Evolutionary conservation across 2,329 filamentous ascomycete species (phyloP).

Genomic region (Fusarium brevicatenulatum): DNA sequence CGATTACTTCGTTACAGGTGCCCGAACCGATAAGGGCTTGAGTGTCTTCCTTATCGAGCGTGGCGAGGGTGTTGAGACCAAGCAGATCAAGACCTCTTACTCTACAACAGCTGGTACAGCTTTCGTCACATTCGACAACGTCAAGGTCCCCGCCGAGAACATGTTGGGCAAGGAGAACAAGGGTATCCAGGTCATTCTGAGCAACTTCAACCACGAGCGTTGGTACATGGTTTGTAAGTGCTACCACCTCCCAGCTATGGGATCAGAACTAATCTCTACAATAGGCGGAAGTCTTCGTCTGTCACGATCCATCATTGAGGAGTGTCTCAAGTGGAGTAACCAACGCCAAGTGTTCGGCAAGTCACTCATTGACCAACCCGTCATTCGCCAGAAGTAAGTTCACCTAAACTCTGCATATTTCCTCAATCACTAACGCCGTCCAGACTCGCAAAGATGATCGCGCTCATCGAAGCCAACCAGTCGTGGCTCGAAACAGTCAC

Average conservation of each 20-base stretch:
- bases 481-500: slow-evolving; percentile 87
- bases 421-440: neutral
- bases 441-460: slow-evolving; percentile 86
- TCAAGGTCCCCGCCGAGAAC: slow-evolving; percentile 83
- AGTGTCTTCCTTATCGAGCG: slow-evolving; percentile 80
- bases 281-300: slow-evolving; percentile 68
- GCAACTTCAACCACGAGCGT: slow-evolving; percentile 90
- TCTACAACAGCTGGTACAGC: slow-evolving; percentile 81
- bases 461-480: slow-evolving; percentile 82
- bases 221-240: slow-evolving; percentile 76
- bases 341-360: slow-evolving; percentile 88
- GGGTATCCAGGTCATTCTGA: slow-evolving; percentile 84
- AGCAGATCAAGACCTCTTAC: slow-evolving; percentile 83
- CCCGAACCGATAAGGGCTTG: slow-evolving; percentile 81
- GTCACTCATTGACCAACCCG: slow-evolving; percentile 82
- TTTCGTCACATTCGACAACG: slow-evolving; percentile 85
- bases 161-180: slow-evolving; percentile 85
- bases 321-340: slow-evolving; percentile 89
- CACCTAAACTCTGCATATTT: neutral
- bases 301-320: slow-evolving; percentile 77
- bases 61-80: slow-evolving; percentile 79
- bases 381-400: slow-evolving; percentile 79
- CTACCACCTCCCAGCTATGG: neutral
- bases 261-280: slow-evolving; percentile 6
- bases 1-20: slow-evolving; percentile 86